Percentiles rank a stretch among this genome's conserved stretches.
phyloP scores from a whole-genome alignment of 768 basidiomycete species.

The Russula earlei region DNA sequence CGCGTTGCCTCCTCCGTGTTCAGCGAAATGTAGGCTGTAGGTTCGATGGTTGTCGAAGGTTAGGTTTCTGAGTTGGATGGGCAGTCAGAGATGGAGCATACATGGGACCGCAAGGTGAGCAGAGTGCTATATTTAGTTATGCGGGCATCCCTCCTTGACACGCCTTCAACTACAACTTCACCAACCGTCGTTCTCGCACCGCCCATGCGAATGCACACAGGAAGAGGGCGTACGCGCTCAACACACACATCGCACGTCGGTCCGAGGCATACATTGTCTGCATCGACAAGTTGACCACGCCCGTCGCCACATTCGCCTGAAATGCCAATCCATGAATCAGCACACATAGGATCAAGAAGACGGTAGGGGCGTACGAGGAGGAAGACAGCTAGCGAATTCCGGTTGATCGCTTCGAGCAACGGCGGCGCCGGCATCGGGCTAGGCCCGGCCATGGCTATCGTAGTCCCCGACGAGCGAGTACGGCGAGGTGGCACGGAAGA shows the following conservation, averaged over 20 bases:
- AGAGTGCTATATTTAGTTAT: too few species aligned
- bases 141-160: neutral
- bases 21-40: too few species aligned
- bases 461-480: constrained; percentile 13
- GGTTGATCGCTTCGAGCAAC: constrained; percentile 75
- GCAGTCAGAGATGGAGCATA: too few species aligned
- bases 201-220: constrained; percentile 60
- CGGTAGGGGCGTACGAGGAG: constrained; percentile 49
- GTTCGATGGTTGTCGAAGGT: too few species aligned
- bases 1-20: too few species aligned
- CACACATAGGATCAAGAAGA: neutral
- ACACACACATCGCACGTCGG: constrained; percentile 46
- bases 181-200: constrained; percentile 29
- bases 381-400: constrained; percentile 71
- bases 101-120: too few species aligned
- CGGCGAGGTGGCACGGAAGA: neutral
- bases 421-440: constrained; percentile 30
- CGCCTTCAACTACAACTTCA: constrained; percentile 22
- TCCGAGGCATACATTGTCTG: constrained; percentile 71
- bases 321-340: neutral
- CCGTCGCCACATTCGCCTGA: constrained; percentile 84
- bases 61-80: too few species aligned
- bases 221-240: constrained; percentile 49
- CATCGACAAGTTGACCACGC: constrained; percentile 70
- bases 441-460: constrained; percentile 22